Evolutionary conservation across 495 filamentous ascomycete species (phyloP).

Genomic region (Aspergillus indologenus): DNA sequence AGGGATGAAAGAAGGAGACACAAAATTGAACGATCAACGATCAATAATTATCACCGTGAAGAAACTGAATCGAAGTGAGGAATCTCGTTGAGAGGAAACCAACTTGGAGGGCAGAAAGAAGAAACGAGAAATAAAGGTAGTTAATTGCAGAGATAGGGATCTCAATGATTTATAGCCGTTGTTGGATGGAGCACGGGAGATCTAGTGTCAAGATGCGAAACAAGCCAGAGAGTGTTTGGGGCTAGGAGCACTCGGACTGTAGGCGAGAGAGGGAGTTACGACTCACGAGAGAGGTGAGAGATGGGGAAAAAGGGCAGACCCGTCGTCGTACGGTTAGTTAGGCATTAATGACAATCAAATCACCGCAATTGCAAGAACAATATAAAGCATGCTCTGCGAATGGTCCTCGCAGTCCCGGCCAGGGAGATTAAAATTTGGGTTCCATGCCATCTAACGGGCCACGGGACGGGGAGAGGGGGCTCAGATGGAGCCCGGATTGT

Average conservation of each 20-base stretch:
- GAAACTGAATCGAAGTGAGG: constrained; percentile 1
- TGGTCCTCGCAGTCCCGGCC: constrained; percentile 2
- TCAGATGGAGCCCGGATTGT: constrained; percentile 13
- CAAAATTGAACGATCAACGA: constrained; percentile 14
- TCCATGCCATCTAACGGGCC: constrained; percentile 14
- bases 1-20: constrained; percentile 5
- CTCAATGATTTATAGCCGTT: constrained; percentile 4
- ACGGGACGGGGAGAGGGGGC: constrained; percentile 11
- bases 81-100: background rate
- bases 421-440: constrained; percentile 15
- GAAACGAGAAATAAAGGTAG: constrained; percentile 1
- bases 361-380: constrained; percentile 9
- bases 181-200: background rate
- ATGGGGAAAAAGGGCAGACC: constrained; percentile 1
- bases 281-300: no score
- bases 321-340: constrained; percentile 4
- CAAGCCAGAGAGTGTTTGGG: constrained; percentile 3
- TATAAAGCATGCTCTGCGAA: constrained; percentile 5
- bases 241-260: no score
- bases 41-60: constrained; percentile 8
- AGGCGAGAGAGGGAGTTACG: no score
- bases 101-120: background rate
- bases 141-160: constrained; percentile 6
- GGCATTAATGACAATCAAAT: constrained; percentile 10
- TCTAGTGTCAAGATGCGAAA: constrained; percentile 2